phyloP scores from a whole-genome alignment of 805 yeast genomes.

The Ogataea methylovora region DNA sequence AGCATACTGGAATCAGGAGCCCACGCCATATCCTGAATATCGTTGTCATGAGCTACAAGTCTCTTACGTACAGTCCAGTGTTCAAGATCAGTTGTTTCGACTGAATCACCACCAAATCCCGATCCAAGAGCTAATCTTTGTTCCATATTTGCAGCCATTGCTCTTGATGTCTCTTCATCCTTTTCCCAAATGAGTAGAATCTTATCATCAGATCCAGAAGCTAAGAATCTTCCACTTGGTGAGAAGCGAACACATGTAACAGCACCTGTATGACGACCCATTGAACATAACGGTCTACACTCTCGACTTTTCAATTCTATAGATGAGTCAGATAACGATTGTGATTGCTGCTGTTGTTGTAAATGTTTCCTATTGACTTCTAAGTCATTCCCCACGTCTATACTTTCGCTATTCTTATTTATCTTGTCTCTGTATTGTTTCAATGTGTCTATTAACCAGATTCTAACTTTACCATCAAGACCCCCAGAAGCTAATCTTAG shows the following conservation, averaged over 20 bases:
- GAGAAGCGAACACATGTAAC: constrained; percentile 91
- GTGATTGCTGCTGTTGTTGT: not conserved
- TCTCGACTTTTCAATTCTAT: constrained; percentile 18
- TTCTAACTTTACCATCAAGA: constrained; percentile 81
- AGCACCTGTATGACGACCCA: constrained; percentile 95
- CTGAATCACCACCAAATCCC: constrained; percentile 28
- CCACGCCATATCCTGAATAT: constrained; percentile 97
- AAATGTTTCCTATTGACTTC: constrained; percentile 1
- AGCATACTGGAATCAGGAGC: constrained; percentile 87
- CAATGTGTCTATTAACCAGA: constrained; percentile 70
- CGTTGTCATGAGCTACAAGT: constrained; percentile 94
- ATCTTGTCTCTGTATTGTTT: constrained; percentile 27
- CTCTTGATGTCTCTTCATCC: constrained; percentile 62
- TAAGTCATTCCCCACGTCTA: not conserved
- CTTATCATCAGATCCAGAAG: constrained; percentile 93
- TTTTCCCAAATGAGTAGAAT: constrained; percentile 88
- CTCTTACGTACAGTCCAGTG: constrained; percentile 94
- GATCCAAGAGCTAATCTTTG: constrained; percentile 12
- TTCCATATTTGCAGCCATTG: constrained; percentile 21
- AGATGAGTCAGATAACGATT: not conserved
- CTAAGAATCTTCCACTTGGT: constrained; percentile 85
- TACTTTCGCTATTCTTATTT: constrained; percentile 8
- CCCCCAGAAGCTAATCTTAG: constrained; percentile 90
- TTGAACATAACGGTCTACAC: constrained; percentile 70
- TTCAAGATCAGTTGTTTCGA: constrained; percentile 64